A percentile compares a stretch with the other conserved stretches of the same genome.
Evolutionary conservation across 23 red algal genomes (phyloP).

Genomic region (Pyropia haitanensis): DNA sequence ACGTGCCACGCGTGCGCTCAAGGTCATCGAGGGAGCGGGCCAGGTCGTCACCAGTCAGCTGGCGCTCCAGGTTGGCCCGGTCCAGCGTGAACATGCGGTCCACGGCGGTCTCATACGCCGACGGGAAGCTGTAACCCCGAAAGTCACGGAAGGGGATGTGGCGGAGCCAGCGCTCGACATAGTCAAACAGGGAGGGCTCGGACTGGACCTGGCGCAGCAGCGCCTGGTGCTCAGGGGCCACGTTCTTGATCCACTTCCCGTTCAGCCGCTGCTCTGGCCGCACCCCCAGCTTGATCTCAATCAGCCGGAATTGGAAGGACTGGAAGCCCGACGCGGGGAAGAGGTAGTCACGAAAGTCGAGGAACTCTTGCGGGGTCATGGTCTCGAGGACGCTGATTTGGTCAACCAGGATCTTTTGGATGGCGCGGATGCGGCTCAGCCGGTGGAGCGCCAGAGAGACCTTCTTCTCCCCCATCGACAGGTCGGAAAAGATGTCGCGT

Average conservation of each 20-base stretch:
- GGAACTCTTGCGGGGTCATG: constrained; percentile 97
- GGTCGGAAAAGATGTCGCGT: constrained; percentile 52
- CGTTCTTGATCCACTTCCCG: constrained; percentile 54
- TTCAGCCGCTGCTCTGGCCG: constrained; percentile 60
- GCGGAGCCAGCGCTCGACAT: constrained; percentile 85
- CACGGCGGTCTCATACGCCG: constrained; percentile 66
- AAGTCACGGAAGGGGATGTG: constrained; percentile 91
- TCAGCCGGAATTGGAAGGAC: constrained; percentile 76
- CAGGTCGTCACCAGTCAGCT: constrained; percentile 12
- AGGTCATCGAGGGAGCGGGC: constrained; percentile 40
- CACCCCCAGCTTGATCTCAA: constrained; percentile 93
- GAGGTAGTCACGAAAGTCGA: constrained; percentile 94
- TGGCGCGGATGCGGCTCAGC: constrained; percentile 76
- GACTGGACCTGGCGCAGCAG: constrained; percentile 55
- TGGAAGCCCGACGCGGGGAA: constrained; percentile 98
- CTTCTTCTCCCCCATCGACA: constrained; percentile 73
- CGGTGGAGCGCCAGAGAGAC: constrained; percentile 88
- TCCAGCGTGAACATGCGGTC: constrained; percentile 84
- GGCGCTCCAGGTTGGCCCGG: constrained; percentile 36
- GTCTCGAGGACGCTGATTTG: constrained; percentile 94
- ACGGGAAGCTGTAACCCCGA: constrained; percentile 82
- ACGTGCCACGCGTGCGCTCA: constrained; percentile 42
- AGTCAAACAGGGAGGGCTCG: constrained; percentile 85
- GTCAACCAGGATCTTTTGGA: constrained; percentile 83
- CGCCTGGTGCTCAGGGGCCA: constrained; percentile 54